These are phyloP conservation scores for Nitzschia sp. DNA, from an alignment of 108 stramenopile species.

Conservation along the genomic window DNA sequence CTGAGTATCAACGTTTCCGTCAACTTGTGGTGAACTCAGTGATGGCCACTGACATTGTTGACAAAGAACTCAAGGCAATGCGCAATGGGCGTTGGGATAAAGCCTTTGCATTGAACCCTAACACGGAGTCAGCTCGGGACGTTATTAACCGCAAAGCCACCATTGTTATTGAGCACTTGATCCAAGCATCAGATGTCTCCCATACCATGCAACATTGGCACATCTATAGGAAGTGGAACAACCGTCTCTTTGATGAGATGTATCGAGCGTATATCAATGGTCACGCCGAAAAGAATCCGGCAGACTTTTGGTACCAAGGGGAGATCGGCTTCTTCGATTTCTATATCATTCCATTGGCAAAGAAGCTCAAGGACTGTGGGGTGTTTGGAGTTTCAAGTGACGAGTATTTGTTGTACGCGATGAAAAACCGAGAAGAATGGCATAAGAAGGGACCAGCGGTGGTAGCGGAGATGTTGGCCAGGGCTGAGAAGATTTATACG, in stretches of 20 bases:
- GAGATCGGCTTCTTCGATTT: conserved; percentile 52
- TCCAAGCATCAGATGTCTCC: conserved; percentile 53
- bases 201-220: conserved; percentile 63
- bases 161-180: conserved; percentile 49
- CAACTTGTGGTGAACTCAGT: conserved; percentile 43
- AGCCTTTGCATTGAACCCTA: conserved; percentile 10
- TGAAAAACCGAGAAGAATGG: conserved; percentile 29
- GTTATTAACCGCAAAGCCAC: conserved; percentile 7
- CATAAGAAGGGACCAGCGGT: background rate
- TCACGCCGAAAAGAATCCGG: conserved; percentile 20
- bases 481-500: too few relatives aligned
- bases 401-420: conserved; percentile 17
- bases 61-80: conserved; percentile 23
- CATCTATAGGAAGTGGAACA: conserved; percentile 55
- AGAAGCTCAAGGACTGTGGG: conserved; percentile 49
- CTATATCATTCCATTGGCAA: conserved; percentile 52
- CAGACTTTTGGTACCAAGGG: conserved; percentile 42
- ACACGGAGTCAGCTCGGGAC: conserved; percentile 2
- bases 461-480: too few relatives aligned
- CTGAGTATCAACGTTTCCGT: conserved; percentile 27
- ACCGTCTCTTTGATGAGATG: conserved; percentile 44
- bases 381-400: conserved; percentile 40
- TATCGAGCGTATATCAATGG: conserved; percentile 31
- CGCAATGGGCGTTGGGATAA: conserved; percentile 26
- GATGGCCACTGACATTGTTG: conserved; percentile 41